Conservation (phyloP, 371 early-diverging fungal genomes). For the Chytridium lagenaria region DNA sequence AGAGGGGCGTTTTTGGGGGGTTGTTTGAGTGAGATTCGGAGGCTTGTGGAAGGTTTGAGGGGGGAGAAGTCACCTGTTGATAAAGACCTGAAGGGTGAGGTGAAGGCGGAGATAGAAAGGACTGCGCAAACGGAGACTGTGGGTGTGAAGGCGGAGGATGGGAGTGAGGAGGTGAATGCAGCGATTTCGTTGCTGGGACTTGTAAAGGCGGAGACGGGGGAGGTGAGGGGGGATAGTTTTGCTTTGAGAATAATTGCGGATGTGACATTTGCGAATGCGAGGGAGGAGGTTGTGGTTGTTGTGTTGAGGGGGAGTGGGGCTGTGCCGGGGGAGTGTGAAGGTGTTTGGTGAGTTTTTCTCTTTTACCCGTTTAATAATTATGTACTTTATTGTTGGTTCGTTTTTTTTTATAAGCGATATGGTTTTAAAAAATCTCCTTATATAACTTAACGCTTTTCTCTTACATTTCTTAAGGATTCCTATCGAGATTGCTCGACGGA, state of each 20-base stretch:
- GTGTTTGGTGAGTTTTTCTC: neutral
- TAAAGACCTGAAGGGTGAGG: neutral
- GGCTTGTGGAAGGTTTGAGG: constrained; percentile 6
- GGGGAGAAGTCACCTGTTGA: neutral
- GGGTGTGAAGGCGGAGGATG: neutral
- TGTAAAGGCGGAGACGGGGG: constrained; percentile 6
- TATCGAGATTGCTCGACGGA: constrained; percentile 9
- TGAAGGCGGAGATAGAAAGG: neutral
- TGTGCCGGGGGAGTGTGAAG: constrained; percentile 5
- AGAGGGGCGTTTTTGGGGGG: constrained; percentile 5
- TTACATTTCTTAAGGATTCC: constrained; percentile 7
- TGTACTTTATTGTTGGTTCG: neutral
- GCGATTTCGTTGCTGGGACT: constrained; percentile 31
- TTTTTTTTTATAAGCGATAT: neutral
- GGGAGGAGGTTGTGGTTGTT: constrained; percentile 6
- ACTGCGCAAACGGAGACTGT: neutral
- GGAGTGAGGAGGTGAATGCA: constrained; percentile 25
- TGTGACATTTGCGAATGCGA: constrained; percentile 2
- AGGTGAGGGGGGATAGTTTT: constrained; percentile 4
- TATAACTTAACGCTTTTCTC: no score
- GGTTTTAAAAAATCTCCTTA: no score
- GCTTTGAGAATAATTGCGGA: neutral
- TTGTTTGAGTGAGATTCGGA: constrained; percentile 4
- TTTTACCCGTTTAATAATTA: no score
- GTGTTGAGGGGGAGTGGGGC: neutral